Percentiles rank a stretch among this genome's conserved stretches.
phyloP scores from a whole-genome alignment of 1,139 yeast genomes.

The Candida glucosophila region DNA sequence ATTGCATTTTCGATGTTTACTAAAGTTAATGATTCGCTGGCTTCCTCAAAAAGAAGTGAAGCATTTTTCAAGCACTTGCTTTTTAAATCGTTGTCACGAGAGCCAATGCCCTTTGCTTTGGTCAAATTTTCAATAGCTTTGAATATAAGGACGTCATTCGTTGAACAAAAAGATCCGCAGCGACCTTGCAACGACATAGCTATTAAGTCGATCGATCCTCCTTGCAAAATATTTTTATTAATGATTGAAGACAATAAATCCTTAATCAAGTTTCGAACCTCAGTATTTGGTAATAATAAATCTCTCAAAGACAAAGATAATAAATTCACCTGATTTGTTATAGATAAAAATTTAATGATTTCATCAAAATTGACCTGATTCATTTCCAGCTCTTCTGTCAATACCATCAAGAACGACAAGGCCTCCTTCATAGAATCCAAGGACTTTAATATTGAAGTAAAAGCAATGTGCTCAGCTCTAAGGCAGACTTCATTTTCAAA shows the following conservation, averaged over 20 bases:
- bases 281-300: conserved; percentile 58
- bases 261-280: conserved; percentile 64
- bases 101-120: conserved; percentile 71
- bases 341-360: conserved; percentile 59
- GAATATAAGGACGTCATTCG: conserved; percentile 87
- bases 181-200: conserved; percentile 85
- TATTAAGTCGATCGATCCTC: conserved; percentile 88
- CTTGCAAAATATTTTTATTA: conserved; percentile 78
- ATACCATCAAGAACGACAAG: conserved; percentile 72
- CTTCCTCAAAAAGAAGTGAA: conserved; percentile 66
- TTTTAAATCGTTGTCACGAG: conserved; percentile 62
- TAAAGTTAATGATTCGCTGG: conserved; percentile 67
- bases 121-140: conserved; percentile 90
- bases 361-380: conserved; percentile 42
- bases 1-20: conserved; percentile 81
- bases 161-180: conserved; percentile 92
- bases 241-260: conserved; percentile 85
- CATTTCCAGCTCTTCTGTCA: conserved; percentile 64
- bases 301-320: conserved; percentile 63
- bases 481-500: conserved; percentile 59
- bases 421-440: conserved; percentile 83
- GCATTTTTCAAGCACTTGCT: conserved; percentile 67
- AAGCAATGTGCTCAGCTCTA: conserved; percentile 89
- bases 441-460: conserved; percentile 68
- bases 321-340: conserved; percentile 60